Evolutionary conservation across 495 filamentous ascomycete species (phyloP), one percentile per base, ranked within the genome.

Genomic region (Sphaerosporella brunnea): DNA sequence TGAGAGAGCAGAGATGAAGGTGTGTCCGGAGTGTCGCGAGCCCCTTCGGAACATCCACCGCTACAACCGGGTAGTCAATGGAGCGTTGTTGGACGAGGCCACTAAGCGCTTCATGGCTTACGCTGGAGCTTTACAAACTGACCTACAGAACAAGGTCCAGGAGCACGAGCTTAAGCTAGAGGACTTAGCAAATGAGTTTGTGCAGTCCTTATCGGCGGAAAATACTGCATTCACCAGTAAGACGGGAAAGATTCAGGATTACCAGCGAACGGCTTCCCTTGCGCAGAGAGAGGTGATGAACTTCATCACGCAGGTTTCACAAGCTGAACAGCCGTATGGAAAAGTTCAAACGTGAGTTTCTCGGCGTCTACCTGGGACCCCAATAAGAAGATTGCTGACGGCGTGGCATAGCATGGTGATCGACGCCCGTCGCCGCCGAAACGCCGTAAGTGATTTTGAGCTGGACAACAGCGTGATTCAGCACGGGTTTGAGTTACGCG

Each of bases 61-160:
- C 13, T 85, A 87, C 53, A 72, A 76, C 23, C 69, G 79, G 18
- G 71, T 85, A 4, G 69, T 80, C 23, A 68, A 73, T 28, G 68
- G 74, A 2, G 79, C 71, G 3, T 58, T 73, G 39, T 62, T 86
- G 1, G 76, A 85, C 44, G 77, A 82, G 55, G 64, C 73, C 0
- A 78, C 76, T 0, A 82, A 80, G 58, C 78, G 74, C 48, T 78
- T 84, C 54, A 71, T 75, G 21, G 58, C 72, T 2, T 73, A 76
- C 26, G 53, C 56, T 2, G 43, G 40, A 2, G 26, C 24, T 8
- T 26, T 46, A 2, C 43, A 46, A 18, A 36, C 48, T 64, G 36
- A 36, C 34, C 11, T 15, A 13, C 11, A 45, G 40, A 21, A 68
- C 23, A 48, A 53, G 10, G 60, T 75, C 40, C 46, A 50, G 8